phyloP scores from a whole-genome alignment of 2,329 filamentous ascomycete species.

The Ceratocystis huliohia region DNA sequence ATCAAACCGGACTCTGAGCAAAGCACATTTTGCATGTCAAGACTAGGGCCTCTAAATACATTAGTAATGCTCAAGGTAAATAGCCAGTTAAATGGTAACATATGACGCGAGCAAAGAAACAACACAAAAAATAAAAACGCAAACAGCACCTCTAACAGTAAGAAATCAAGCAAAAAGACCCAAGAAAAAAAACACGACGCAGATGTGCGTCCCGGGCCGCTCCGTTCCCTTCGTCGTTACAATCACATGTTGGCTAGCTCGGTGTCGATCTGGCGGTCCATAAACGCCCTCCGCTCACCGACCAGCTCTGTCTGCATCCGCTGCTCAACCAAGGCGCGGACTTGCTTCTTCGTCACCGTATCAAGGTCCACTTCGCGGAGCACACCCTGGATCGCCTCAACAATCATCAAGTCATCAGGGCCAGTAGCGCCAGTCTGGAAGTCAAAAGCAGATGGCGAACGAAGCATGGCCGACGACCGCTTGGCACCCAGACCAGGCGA shows the following conservation, averaged over 20 bases:
- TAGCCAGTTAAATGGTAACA: background rate
- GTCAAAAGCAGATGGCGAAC: constrained; percentile 44
- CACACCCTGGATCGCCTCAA: constrained; percentile 72
- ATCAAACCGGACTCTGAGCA: too few species aligned
- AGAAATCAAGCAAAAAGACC: constrained; percentile 11
- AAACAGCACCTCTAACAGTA: constrained; percentile 10
- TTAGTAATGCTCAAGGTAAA: background rate
- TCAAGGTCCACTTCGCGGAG: constrained; percentile 84
- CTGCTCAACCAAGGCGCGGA: constrained; percentile 82
- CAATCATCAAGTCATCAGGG: constrained; percentile 66
- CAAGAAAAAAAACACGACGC: constrained; percentile 12
- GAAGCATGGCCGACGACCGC: constrained; percentile 33
- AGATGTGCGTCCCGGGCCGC: background rate
- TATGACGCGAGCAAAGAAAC: background rate
- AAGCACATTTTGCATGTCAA: too few species aligned
- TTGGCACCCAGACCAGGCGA: constrained; percentile 33
- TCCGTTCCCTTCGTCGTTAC: background rate
- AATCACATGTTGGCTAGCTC: constrained; percentile 81
- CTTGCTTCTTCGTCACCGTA: constrained; percentile 97
- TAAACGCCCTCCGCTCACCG: constrained; percentile 75
- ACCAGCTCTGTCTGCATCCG: constrained; percentile 77
- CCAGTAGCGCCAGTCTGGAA: constrained; percentile 47
- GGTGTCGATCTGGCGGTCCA: constrained; percentile 84
- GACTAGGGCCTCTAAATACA: too few species aligned
- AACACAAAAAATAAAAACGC: background rate